These are phyloP conservation scores for Schizopora paradoxa DNA, from an alignment of 1,284 basidiomycete genomes.

Conservation along the genomic window DNA sequence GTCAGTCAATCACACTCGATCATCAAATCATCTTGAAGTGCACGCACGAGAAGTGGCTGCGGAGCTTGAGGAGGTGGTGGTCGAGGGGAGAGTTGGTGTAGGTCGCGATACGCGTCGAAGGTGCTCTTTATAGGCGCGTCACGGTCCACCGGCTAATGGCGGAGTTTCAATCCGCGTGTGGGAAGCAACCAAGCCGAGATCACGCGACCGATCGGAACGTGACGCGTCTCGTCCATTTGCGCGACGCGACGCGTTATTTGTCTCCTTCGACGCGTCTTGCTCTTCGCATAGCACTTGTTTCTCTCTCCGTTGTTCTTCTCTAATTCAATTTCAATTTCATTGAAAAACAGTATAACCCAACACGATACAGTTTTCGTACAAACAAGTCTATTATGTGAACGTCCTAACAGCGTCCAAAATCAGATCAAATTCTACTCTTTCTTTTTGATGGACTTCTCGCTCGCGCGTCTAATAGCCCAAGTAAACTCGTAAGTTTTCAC, in stretches of 20 bases:
- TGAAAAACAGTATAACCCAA: too few species aligned
- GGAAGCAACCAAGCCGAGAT: too few species aligned
- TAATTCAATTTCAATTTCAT: too few species aligned
- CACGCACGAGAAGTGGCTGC: neutral
- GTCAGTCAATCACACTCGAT: neutral
- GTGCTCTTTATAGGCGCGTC: neutral
- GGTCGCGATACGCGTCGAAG: neutral
- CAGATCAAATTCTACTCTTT: slow-evolving; percentile 15
- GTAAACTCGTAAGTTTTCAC: slow-evolving; percentile 84
- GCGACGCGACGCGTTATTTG: too few species aligned
- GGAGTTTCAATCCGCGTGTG: neutral
- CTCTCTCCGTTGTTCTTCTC: too few species aligned
- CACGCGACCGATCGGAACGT: too few species aligned
- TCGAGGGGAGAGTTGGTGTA: neutral
- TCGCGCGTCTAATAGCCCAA: slow-evolving; percentile 80
- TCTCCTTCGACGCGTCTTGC: too few species aligned
- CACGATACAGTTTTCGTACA: too few species aligned
- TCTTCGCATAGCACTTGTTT: too few species aligned
- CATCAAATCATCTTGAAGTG: neutral
- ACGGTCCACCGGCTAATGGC: neutral
- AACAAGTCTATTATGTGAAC: too few species aligned
- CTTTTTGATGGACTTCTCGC: slow-evolving; percentile 43
- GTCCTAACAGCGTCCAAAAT: too few species aligned
- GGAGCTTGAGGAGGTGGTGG: neutral
- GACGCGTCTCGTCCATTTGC: too few species aligned